phyloP scores from a whole-genome alignment of 805 yeast genomes.

The Tanozyma kutaoensis region DNA sequence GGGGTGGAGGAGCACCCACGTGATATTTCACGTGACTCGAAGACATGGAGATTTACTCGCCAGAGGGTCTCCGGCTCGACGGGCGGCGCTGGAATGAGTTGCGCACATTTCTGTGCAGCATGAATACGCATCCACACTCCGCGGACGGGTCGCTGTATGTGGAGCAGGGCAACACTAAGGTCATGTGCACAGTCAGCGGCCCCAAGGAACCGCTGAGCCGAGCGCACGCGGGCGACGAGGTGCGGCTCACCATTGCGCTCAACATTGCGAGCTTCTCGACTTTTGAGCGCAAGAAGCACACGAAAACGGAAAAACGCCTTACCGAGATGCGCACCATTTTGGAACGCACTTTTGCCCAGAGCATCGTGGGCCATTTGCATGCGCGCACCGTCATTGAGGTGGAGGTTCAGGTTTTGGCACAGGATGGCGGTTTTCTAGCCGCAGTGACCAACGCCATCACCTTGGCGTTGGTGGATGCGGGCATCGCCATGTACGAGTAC shows the following conservation, averaged over 20 bases:
- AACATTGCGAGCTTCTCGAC: conserved; percentile 75
- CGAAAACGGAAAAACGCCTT: conserved; percentile 56
- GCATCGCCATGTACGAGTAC: conserved; percentile 87
- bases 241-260: conserved; percentile 31
- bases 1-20: too few relatives aligned
- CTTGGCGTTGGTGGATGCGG: conserved; percentile 87
- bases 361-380: conserved; percentile 59
- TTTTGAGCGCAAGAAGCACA: conserved; percentile 56
- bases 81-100: conserved; percentile 95
- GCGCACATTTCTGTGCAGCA: conserved; percentile 64
- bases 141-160: conserved; percentile 89
- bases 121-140: conserved; percentile 78
- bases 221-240: too few relatives aligned
- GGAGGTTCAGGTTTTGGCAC: conserved; percentile 63
- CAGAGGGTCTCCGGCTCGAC: conserved; percentile 87
- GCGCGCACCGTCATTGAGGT: conserved; percentile 77
- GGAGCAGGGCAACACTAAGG: conserved; percentile 86
- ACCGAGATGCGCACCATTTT: conserved; percentile 55
- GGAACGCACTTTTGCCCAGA: conserved; percentile 60
- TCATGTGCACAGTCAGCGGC: conserved; percentile 75
- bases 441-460: conserved; percentile 77
- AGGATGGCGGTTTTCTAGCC: conserved; percentile 83
- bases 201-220: conserved; percentile 78
- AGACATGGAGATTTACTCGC: conserved; percentile 86
- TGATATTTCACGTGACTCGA: too few relatives aligned